A percentile compares a stretch with the other conserved stretches of the same genome.
phyloP scores from a whole-genome alignment of 169 alveolate species.

The Perkinsus olseni region DNA sequence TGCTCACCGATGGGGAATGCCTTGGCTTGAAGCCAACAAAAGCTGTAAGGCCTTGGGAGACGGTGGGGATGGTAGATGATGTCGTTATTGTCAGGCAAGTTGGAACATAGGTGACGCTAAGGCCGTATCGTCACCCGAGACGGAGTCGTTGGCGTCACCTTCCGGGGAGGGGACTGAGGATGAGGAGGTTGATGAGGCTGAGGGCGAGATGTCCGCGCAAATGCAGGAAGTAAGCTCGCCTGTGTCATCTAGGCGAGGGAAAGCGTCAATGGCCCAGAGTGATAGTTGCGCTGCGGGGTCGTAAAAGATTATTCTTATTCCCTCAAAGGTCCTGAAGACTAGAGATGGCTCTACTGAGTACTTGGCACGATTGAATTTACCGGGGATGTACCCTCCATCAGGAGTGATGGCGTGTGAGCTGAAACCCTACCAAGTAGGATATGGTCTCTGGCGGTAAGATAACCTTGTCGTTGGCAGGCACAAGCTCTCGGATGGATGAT shows the following conservation, averaged over 20 bases:
- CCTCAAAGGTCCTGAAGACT: not conserved
- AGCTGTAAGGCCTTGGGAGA: not conserved
- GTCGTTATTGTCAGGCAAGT: not conserved
- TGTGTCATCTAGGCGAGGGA: too few relatives aligned
- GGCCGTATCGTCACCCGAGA: not conserved
- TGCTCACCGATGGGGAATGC: not conserved
- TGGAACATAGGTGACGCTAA: not conserved
- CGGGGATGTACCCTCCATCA: not conserved
- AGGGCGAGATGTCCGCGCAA: not conserved
- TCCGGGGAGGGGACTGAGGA: not conserved
- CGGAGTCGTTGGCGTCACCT: not conserved
- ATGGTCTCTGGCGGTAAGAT: too few relatives aligned
- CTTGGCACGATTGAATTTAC: not conserved
- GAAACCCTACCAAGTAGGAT: not conserved
- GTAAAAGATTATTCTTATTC: too few relatives aligned
- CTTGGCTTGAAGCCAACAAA: not conserved
- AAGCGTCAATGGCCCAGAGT: too few relatives aligned
- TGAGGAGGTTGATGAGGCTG: not conserved
- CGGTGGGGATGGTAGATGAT: not conserved
- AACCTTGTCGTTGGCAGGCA: not conserved
- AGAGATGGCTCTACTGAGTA: not conserved
- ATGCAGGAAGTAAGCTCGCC: not conserved
- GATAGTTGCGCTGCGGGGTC: too few relatives aligned
- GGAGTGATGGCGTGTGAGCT: not conserved
- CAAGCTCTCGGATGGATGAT: not conserved